Evolutionary conservation across 805 yeast species (phyloP).

Genomic region (Candida insectorum): DNA sequence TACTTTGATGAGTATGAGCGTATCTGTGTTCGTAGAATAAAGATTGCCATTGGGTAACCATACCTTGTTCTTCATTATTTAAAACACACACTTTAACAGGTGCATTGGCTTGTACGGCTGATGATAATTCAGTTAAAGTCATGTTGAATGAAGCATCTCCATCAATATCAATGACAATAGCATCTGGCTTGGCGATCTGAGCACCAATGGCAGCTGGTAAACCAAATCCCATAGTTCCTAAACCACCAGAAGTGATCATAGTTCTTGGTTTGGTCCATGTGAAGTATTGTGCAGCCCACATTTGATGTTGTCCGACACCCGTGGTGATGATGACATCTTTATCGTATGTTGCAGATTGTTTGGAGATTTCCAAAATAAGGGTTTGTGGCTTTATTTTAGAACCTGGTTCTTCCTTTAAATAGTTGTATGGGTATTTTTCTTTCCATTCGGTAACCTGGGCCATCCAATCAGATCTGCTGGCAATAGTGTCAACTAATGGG

Average conservation of each 20-base stretch:
- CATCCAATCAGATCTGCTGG: slow-evolving; percentile 79
- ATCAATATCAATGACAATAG: slow-evolving; percentile 92
- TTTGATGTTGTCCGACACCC: slow-evolving; percentile 99
- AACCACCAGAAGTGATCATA: slow-evolving; percentile 96
- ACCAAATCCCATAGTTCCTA: slow-evolving; percentile 99
- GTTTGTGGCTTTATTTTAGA: slow-evolving; percentile 91
- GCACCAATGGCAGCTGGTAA: slow-evolving; percentile 98
- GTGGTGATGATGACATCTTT: slow-evolving; percentile 88
- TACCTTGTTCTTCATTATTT: slow-evolving; percentile 98
- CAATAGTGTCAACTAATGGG: slow-evolving; percentile 64
- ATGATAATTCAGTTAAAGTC: slow-evolving; percentile 89
- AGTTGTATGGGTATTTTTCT: slow-evolving; percentile 77
- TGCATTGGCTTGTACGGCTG: slow-evolving; percentile 91
- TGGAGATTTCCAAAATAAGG: slow-evolving; percentile 71
- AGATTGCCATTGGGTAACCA: slow-evolving; percentile 99
- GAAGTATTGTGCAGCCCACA: slow-evolving; percentile 99
- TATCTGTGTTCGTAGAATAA: slow-evolving; percentile 95
- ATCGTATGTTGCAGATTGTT: slow-evolving; percentile 58
- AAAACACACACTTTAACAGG: slow-evolving; percentile 87
- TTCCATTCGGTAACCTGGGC: slow-evolving; percentile 76
- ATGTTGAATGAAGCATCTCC: slow-evolving; percentile 99
- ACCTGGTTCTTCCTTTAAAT: slow-evolving; percentile 76
- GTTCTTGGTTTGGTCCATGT: slow-evolving; percentile 91
- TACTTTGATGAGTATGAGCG: slow-evolving; percentile 95
- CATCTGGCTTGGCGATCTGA: slow-evolving; percentile 92